These are phyloP conservation scores for Coriaria nepalensis DNA, from an alignment of 306 rosid genomes.

Conservation along the genomic window DNA sequence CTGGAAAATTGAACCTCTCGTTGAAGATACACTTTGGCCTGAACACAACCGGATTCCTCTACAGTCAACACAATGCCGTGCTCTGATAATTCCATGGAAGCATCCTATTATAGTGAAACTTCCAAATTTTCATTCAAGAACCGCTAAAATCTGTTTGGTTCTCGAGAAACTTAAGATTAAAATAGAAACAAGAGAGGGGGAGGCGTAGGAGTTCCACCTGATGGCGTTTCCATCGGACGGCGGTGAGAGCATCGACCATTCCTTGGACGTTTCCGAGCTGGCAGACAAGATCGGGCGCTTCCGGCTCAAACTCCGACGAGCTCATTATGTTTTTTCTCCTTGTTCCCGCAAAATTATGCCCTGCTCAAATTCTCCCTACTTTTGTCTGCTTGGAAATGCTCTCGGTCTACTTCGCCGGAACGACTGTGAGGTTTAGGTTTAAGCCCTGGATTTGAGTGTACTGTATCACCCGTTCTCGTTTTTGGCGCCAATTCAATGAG, in stretches of 20 bases:
- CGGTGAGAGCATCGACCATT: constrained; percentile 66
- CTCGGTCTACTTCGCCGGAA: too few species aligned
- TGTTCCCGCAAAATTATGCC: constrained; percentile 23
- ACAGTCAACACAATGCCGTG: constrained; percentile 83
- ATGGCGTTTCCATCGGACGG: constrained; percentile 91
- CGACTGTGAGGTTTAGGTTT: too few species aligned
- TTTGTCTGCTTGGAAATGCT: too few species aligned
- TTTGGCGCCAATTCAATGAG: too few species aligned
- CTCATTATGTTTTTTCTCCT: constrained; percentile 21
- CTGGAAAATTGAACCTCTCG: constrained; percentile 40
- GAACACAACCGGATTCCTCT: constrained; percentile 76
- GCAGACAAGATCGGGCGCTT: constrained; percentile 58
- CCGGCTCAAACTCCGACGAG: constrained; percentile 33
- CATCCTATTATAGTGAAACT: constrained; percentile 32
- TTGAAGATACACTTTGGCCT: constrained; percentile 91
- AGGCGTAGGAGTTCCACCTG: constrained; percentile 30
- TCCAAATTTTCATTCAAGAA: not conserved
- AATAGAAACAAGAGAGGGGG: not conserved
- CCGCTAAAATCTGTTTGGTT: constrained; percentile 1
- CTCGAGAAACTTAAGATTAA: not conserved
- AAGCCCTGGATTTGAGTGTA: too few species aligned
- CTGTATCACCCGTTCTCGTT: too few species aligned
- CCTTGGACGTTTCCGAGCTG: constrained; percentile 79
- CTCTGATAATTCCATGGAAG: constrained; percentile 68
- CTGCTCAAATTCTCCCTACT: too few species aligned